Conservation (phyloP, 768 basidiomycete species). For the Termitomyces sp. region DNA sequence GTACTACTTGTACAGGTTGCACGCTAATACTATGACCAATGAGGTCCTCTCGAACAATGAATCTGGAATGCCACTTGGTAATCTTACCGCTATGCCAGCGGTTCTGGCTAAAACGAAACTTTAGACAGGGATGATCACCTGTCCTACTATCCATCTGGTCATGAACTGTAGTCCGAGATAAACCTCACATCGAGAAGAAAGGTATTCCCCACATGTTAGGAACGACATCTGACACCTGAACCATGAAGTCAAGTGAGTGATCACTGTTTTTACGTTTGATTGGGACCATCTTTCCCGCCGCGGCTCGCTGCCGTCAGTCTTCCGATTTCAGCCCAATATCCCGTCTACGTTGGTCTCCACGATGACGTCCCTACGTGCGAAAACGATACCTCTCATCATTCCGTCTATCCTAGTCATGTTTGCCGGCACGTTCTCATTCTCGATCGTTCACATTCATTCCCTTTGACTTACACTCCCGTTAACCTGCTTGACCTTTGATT, state of each 20-base stretch:
- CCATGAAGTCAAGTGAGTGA: too few species aligned
- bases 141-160: neutral
- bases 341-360: constrained; percentile 41
- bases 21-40: neutral
- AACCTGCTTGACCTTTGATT: constrained; percentile 28
- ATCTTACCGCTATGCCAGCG: neutral
- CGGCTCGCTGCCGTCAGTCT: constrained; percentile 11
- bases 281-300: too few species aligned
- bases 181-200: neutral
- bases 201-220: neutral
- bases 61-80: too few species aligned
- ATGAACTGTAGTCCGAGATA: neutral
- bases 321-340: constrained; percentile 10
- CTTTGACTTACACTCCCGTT: constrained; percentile 33
- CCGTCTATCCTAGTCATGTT: constrained; percentile 54
- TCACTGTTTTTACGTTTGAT: too few species aligned
- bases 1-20: neutral
- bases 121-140: neutral
- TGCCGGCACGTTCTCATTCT: constrained; percentile 71
- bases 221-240: neutral
- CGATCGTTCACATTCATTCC: constrained; percentile 65
- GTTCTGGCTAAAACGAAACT: too few species aligned
- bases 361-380: constrained; percentile 49
- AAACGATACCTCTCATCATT: constrained; percentile 55
- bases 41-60: neutral